Evolutionary conservation across 2,329 filamentous ascomycete genomes (phyloP).

Genomic region (Apiospora phragmitis): DNA sequence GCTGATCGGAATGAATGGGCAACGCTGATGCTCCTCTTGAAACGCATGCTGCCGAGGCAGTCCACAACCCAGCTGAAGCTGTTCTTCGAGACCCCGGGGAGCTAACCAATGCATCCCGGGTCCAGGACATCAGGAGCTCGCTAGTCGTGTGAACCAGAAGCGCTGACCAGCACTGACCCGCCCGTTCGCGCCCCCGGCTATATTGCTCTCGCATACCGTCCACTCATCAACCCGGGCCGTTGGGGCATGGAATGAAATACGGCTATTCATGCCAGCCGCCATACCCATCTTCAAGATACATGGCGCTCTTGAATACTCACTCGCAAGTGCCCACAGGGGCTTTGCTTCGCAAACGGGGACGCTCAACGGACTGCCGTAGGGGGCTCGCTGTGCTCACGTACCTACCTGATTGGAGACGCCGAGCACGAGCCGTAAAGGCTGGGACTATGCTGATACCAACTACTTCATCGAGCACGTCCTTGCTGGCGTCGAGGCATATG

Average conservation of each 20-base stretch:
- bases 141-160: background rate
- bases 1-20: background rate
- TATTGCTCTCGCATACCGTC: constrained; percentile 9
- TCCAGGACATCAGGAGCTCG: constrained; percentile 4
- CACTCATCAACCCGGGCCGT: constrained; percentile 1
- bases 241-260: background rate
- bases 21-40: background rate
- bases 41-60: background rate
- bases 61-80: too few species aligned
- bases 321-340: too few species aligned
- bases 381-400: too few species aligned
- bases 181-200: background rate
- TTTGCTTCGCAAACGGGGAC: too few species aligned
- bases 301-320: too few species aligned
- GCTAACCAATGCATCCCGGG: background rate
- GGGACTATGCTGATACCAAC: too few species aligned
- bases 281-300: background rate
- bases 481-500: background rate
- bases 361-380: too few species aligned
- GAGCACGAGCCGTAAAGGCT: too few species aligned
- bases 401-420: too few species aligned
- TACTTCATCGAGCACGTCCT: background rate
- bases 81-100: background rate
- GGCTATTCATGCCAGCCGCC: constrained; percentile 2
- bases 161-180: background rate